phyloP scores from a whole-genome alignment of 2,329 filamentous ascomycete species.

The Gaeumannomyces tritici region DNA sequence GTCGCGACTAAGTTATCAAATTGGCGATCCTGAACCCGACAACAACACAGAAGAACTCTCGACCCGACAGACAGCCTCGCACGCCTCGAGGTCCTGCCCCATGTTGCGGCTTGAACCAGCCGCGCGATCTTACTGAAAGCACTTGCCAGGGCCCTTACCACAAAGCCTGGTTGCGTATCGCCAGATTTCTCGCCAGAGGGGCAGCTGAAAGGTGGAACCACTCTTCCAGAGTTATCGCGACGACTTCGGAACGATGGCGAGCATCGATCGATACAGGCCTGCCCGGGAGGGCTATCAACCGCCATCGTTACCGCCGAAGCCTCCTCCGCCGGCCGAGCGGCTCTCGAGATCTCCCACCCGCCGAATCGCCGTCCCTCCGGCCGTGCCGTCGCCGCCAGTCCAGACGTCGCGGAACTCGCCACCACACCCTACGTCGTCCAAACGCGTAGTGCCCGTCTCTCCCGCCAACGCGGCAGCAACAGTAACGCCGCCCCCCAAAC shows the following conservation, averaged over 20 bases:
- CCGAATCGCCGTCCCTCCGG: constrained; percentile 46
- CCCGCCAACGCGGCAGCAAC: constrained; percentile 30
- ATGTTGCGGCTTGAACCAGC: not conserved
- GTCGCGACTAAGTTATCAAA: not conserved
- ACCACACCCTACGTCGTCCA: constrained; percentile 36
- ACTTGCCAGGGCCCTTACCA: not conserved
- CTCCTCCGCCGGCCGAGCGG: constrained; percentile 26
- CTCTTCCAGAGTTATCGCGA: not conserved
- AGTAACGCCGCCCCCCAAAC: constrained; percentile 14
- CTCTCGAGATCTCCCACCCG: constrained; percentile 39
- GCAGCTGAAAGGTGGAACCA: not conserved
- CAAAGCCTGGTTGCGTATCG: too few species aligned
- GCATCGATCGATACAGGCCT: constrained; percentile 49
- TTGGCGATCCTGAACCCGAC: not conserved
- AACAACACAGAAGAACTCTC: not conserved
- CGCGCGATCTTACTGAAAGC: not conserved
- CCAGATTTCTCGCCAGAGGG: too few species aligned
- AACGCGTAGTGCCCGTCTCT: constrained; percentile 25
- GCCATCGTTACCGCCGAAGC: constrained; percentile 30
- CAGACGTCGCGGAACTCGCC: constrained; percentile 45
- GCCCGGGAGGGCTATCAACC: constrained; percentile 45
- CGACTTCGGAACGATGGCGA: constrained; percentile 38
- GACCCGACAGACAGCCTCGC: not conserved
- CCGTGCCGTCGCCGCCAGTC: constrained; percentile 51
- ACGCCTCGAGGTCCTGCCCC: not conserved